Evolutionary conservation across 192 early-diverging fungal species (phyloP).

Genomic region (Backusella morwellensis): DNA sequence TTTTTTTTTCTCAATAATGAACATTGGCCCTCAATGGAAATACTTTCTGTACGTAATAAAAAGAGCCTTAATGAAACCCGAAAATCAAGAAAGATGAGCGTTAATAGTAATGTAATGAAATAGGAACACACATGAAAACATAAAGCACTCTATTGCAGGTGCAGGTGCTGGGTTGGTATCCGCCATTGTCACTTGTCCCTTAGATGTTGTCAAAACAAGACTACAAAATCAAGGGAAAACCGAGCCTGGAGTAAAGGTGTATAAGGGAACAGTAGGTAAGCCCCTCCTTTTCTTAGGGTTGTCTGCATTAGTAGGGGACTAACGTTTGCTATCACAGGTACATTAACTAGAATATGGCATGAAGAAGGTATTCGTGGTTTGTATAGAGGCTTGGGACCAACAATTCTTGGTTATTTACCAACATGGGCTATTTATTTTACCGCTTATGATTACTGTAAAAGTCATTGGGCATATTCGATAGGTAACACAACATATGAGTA

Average conservation of each 20-base stretch:
- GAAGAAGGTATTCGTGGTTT: constrained; percentile 88
- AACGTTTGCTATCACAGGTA: constrained; percentile 27
- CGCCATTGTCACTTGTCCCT: constrained; percentile 84
- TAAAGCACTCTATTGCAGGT: constrained; percentile 80
- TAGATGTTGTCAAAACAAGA: constrained; percentile 94
- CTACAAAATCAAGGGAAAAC: constrained; percentile 80
- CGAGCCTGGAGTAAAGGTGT: constrained; percentile 35
- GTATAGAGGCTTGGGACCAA: constrained; percentile 87
- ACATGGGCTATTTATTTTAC: constrained; percentile 94
- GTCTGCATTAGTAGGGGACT: no score
- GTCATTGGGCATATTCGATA: constrained; percentile 7
- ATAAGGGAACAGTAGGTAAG: constrained; percentile 57
- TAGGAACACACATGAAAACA: constrained; percentile 45
- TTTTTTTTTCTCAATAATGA: background rate
- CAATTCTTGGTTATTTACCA: constrained; percentile 87
- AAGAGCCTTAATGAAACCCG: background rate
- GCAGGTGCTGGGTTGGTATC: constrained; percentile 83
- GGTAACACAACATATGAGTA: constrained; percentile 10
- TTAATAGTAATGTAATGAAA: background rate
- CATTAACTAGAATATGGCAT: constrained; percentile 72
- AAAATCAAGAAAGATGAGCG: background rate
- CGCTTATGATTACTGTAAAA: constrained; percentile 81
- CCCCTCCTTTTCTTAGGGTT: no score
- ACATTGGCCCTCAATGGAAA: background rate
- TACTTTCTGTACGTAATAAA: background rate